A percentile compares a stretch with the other conserved stretches of the same genome.
These are phyloP conservation scores for Stramenopiles sp. DNA, from an alignment of 352 stramenopile genomes.

Conservation along the genomic window DNA sequence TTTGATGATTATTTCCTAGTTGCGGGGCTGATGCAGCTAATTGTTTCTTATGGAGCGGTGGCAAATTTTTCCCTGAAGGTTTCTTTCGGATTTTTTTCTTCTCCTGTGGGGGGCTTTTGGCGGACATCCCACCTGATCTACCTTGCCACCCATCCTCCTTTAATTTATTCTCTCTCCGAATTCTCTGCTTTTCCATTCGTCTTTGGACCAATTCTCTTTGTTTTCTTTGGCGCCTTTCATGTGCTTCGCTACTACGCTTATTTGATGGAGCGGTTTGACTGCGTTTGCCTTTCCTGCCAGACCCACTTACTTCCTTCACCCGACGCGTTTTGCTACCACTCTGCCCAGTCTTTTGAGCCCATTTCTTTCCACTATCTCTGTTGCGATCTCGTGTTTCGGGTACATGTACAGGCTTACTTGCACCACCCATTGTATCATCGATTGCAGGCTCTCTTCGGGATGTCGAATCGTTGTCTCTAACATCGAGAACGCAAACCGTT, in stretches of 20 bases:
- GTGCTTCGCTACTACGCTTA: background rate
- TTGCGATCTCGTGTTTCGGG: background rate
- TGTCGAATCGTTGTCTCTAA: constrained; percentile 47
- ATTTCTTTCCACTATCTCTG: background rate
- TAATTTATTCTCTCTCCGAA: background rate
- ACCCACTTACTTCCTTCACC: background rate
- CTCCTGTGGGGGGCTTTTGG: background rate
- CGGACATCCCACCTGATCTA: constrained; percentile 5
- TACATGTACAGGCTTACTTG: background rate
- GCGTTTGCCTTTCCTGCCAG: background rate
- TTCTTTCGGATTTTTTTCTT: background rate
- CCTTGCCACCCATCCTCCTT: constrained; percentile 1
- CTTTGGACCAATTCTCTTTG: background rate
- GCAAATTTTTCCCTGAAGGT: background rate
- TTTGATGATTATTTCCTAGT: constrained; percentile 7
- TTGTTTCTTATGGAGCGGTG: background rate
- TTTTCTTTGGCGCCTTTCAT: background rate
- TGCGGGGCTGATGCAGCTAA: background rate
- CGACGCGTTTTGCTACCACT: background rate
- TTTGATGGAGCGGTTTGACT: constrained; percentile 9
- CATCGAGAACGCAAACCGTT: constrained; percentile 79
- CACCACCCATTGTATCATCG: background rate
- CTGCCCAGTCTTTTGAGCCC: no score
- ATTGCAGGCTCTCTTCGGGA: background rate
- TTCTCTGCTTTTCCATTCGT: background rate